A percentile compares a stretch with the other conserved stretches of the same genome.
Evolutionary conservation across 768 basidiomycete genomes (phyloP).

Genomic region (Lactarius hengduanensis): DNA sequence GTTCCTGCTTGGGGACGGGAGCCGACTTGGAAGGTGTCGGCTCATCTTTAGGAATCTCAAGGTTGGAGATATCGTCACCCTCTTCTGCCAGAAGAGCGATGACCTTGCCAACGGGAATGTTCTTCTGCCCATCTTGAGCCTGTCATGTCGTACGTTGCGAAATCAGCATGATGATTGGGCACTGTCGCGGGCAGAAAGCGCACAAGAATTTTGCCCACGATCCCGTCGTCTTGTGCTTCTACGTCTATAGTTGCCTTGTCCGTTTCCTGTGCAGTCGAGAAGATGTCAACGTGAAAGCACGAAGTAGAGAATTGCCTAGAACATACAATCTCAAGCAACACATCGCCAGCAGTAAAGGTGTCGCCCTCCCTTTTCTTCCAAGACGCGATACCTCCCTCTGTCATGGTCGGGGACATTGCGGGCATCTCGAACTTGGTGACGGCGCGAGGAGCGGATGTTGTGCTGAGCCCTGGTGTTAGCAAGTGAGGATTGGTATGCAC

Average conservation of each 20-base stretch:
- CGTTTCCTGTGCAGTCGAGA: slow-evolving; percentile 62
- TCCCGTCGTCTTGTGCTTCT: slow-evolving; percentile 95
- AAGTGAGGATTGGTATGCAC: background rate
- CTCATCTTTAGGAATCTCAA: slow-evolving; percentile 58
- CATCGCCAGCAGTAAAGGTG: slow-evolving; percentile 74
- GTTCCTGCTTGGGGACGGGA: slow-evolving; percentile 26
- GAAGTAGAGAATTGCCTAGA: background rate
- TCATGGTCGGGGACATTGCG: slow-evolving; percentile 97
- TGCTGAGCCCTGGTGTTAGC: slow-evolving; percentile 50
- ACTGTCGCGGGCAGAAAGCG: slow-evolving; percentile 33
- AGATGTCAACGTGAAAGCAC: slow-evolving; percentile 4
- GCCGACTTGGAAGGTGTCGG: slow-evolving; percentile 25
- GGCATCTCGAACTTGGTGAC: slow-evolving; percentile 86
- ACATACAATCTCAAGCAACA: slow-evolving; percentile 85
- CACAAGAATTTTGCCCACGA: slow-evolving; percentile 92
- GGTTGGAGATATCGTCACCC: slow-evolving; percentile 90
- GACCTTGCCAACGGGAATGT: slow-evolving; percentile 80
- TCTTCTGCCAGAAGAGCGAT: slow-evolving; percentile 95
- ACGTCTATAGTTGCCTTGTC: slow-evolving; percentile 98
- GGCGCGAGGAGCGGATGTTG: slow-evolving; percentile 50
- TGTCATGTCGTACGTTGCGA: slow-evolving; percentile 33
- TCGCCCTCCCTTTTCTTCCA: slow-evolving; percentile 94
- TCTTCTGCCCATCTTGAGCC: slow-evolving; percentile 77
- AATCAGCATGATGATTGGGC: background rate
- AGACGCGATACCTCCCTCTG: slow-evolving; percentile 84